Base-by-base conservation (phyloP, 768 basidiomycete species). In the Kwoniella sp. region DNA sequence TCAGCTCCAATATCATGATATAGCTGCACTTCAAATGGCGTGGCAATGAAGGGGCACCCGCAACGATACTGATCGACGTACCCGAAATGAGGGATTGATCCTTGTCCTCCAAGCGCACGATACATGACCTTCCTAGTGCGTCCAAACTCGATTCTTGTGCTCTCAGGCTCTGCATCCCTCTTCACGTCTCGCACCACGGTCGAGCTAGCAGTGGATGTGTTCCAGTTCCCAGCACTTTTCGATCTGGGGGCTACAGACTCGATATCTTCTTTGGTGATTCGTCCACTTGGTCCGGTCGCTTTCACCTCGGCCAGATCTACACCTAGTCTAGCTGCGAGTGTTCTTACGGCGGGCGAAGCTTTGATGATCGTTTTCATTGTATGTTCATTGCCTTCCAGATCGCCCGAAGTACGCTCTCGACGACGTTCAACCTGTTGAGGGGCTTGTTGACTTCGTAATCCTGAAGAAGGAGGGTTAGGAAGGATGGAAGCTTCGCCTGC, bases 1-100 rank as follows among this genome's bases (percentile, higher is more conserved):
- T n/a, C n/a, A n/a, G n/a, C n/a, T n/a, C n/a, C n/a, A n/a, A n/a
- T n/a, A n/a, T n/a, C n/a, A n/a, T n/a, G n/a, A n/a, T n/a, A n/a
- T n/a, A n/a, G n/a, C n/a, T n/a, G n/a, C n/a, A n/a, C n/a, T n/a
- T n/a, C n/a, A n/a, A n/a, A n/a, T n/a, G n/a, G n/a, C n/a, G n/a
- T n/a, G n/a, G n/a, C n/a, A n/a, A n/a, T n/a, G n/a, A n/a, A n/a
- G n/a, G n/a, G n/a, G n/a, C n/a, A n/a, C n/a, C n/a, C 54, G 15
- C 19, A 25, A 17, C 40, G 58, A 37, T 2, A 53, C 2, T 5
- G 25, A 8, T 5, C 26, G 46, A 64, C 75, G 40, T 24, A 77
- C 76, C 76, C 76, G 57, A 77, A 77, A 69, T 77, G 76, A 44
- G 73, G 76, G 6, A 77, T 69, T 25, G 21, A 29, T 10, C 69